Percentiles rank a stretch among this genome's conserved stretches.
These are phyloP conservation scores for Rhodotorula sp. DNA, from an alignment of 1,284 basidiomycete species.

Conservation along the genomic window DNA sequence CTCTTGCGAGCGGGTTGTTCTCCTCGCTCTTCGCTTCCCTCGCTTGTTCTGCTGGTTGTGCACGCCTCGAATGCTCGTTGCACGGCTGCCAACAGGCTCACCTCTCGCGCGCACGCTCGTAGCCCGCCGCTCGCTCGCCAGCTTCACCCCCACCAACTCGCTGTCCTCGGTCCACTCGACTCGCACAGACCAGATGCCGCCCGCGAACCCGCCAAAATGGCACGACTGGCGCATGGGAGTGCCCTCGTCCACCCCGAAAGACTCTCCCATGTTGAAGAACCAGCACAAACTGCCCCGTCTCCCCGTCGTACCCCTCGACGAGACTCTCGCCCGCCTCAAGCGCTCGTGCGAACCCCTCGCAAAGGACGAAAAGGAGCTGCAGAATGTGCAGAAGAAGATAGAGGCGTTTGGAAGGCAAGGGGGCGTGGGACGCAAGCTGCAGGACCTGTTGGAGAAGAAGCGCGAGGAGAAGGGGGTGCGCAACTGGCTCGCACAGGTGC, in stretches of 20 bases:
- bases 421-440: constrained; percentile 28
- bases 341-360: constrained; percentile 32
- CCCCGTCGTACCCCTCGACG: constrained; percentile 37
- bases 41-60: not conserved
- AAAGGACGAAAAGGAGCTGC: constrained; percentile 15
- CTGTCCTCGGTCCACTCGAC: not conserved
- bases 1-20: too few species aligned
- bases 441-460: constrained; percentile 32
- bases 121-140: not conserved
- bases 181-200: constrained; percentile 1
- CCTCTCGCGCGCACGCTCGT: not conserved
- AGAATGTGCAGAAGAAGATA: constrained; percentile 26
- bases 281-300: constrained; percentile 37
- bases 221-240: constrained; percentile 38
- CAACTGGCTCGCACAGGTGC: constrained; percentile 38
- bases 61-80: not conserved
- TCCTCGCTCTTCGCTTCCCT: not conserved
- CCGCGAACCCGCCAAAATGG: not conserved
- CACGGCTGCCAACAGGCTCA: not conserved
- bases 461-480: constrained; percentile 31
- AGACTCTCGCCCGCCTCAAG: constrained; percentile 35
- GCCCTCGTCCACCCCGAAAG: constrained; percentile 21
- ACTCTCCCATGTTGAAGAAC: constrained; percentile 30
- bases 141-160: not conserved
- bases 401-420: constrained; percentile 30